Conservation (phyloP, 179 eudicot genomes). For the Amaranthus tricolor region DNA sequence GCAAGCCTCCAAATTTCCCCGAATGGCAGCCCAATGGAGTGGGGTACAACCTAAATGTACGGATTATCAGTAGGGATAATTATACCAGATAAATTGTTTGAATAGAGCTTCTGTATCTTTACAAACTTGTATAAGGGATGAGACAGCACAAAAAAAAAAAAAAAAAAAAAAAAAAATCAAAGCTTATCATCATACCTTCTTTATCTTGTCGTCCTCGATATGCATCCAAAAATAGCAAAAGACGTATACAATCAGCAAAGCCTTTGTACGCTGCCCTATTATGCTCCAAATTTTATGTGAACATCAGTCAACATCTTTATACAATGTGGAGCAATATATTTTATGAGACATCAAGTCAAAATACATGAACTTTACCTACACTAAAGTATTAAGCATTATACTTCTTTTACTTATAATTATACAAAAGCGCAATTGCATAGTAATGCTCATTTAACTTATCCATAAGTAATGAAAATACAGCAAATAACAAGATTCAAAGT, state of each 20-base stretch:
- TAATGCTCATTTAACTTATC: background rate
- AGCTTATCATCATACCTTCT: slow-evolving; percentile 52
- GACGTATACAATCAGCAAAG: slow-evolving; percentile 96
- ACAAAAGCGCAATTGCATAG: background rate
- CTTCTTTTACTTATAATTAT: background rate
- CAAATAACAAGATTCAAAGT: background rate
- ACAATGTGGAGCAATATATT: background rate
- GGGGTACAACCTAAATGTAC: slow-evolving; percentile 83
- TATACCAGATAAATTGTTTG: slow-evolving; percentile 1
- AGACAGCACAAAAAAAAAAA: background rate
- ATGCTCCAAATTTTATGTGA: slow-evolving; percentile 19
- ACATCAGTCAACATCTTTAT: background rate
- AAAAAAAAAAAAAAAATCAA: no score
- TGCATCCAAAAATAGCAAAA: slow-evolving; percentile 87
- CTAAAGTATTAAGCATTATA: background rate
- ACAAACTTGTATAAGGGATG: background rate
- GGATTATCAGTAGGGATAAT: background rate
- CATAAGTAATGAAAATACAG: background rate
- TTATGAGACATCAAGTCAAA: background rate
- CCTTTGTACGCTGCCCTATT: slow-evolving; percentile 99
- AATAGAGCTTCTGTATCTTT: slow-evolving; percentile 3
- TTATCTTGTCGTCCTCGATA: slow-evolving; percentile 95
- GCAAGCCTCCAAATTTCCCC: slow-evolving; percentile 97
- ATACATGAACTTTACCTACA: background rate
- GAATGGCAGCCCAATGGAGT: slow-evolving; percentile 99